Conservation (phyloP, 371 early-diverging fungal species). For the Mortierella sp. region DNA sequence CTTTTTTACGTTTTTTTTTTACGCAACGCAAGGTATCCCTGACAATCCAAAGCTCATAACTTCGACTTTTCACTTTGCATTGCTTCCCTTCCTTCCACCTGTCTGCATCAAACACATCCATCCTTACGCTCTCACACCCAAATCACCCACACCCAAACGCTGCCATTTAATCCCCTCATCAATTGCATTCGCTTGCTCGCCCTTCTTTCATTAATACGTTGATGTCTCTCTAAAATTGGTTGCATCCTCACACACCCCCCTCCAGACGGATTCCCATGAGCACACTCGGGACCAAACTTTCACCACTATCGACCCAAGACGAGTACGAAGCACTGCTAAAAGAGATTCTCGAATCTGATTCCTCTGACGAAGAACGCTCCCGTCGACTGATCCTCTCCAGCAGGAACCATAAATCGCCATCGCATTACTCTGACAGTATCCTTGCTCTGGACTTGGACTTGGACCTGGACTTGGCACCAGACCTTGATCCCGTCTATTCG, state of each 20-base stretch:
- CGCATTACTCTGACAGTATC: slow-evolving; percentile 3
- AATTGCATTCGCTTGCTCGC: background rate
- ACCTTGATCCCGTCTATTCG: slow-evolving; percentile 3
- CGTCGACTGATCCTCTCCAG: slow-evolving; percentile 30
- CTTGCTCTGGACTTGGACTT: slow-evolving; percentile 37
- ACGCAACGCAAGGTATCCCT: too few species aligned
- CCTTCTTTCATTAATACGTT: slow-evolving; percentile 2
- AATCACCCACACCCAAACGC: background rate
- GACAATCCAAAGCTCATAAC: too few species aligned
- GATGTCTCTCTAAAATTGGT: slow-evolving; percentile 16
- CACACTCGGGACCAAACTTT: slow-evolving; percentile 41
- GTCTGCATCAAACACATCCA: background rate
- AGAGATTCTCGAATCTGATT: slow-evolving; percentile 69
- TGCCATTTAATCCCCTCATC: background rate
- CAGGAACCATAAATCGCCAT: slow-evolving; percentile 24
- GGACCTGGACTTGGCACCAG: slow-evolving; percentile 36
- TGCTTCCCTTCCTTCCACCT: background rate
- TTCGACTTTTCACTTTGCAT: background rate
- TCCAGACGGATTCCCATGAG: slow-evolving; percentile 43
- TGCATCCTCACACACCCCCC: slow-evolving; percentile 17
- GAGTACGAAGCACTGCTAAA: slow-evolving; percentile 71
- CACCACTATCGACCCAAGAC: slow-evolving; percentile 52
- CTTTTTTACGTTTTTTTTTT: too few species aligned
- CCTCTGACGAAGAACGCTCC: slow-evolving; percentile 55
- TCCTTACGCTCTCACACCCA: background rate